Evolutionary conservation across 495 filamentous ascomycete species (phyloP).

Genomic region (Amphirosellinia nigrospora): DNA sequence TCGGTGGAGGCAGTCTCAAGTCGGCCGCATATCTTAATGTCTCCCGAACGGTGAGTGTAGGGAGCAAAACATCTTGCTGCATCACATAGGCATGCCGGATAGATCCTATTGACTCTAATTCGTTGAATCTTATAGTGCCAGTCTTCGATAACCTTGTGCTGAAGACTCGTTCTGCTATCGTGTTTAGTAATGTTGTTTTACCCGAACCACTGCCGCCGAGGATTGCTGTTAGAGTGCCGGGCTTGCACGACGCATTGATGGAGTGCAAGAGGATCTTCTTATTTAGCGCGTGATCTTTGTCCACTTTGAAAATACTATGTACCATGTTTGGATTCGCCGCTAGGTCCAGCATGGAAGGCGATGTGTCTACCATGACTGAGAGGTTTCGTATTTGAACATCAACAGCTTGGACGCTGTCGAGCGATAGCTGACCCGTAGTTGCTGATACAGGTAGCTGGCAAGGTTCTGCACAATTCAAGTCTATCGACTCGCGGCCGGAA

Average conservation of each 20-base stretch:
- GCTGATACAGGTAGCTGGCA: slow-evolving; percentile 24
- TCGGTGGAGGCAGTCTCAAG: slow-evolving; percentile 67
- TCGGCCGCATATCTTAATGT: slow-evolving; percentile 74
- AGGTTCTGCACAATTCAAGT: background rate
- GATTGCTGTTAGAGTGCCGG: slow-evolving; percentile 72
- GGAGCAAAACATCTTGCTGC: slow-evolving; percentile 75
- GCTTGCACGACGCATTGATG: slow-evolving; percentile 34
- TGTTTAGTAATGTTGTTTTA: slow-evolving; percentile 75
- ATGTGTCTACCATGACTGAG: slow-evolving; percentile 59
- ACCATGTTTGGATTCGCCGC: slow-evolving; percentile 31
- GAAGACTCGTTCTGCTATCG: slow-evolving; percentile 68
- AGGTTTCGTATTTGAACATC: slow-evolving; percentile 62
- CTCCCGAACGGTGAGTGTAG: slow-evolving; percentile 74
- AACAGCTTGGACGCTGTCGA: slow-evolving; percentile 66
- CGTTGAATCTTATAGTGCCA: slow-evolving; percentile 55
- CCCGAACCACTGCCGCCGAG: slow-evolving; percentile 76
- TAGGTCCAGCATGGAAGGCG: slow-evolving; percentile 45
- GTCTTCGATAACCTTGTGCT: slow-evolving; percentile 57
- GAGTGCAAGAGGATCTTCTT: slow-evolving; percentile 40
- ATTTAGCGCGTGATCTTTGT: slow-evolving; percentile 35
- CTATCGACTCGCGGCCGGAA: background rate
- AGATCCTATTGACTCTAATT: slow-evolving; percentile 60
- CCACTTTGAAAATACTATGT: slow-evolving; percentile 40
- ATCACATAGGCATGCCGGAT: slow-evolving; percentile 69
- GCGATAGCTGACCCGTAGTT: slow-evolving; percentile 55